phyloP scores from a whole-genome alignment of 2,329 filamentous ascomycete genomes.

The Ascochyta rabiei region DNA sequence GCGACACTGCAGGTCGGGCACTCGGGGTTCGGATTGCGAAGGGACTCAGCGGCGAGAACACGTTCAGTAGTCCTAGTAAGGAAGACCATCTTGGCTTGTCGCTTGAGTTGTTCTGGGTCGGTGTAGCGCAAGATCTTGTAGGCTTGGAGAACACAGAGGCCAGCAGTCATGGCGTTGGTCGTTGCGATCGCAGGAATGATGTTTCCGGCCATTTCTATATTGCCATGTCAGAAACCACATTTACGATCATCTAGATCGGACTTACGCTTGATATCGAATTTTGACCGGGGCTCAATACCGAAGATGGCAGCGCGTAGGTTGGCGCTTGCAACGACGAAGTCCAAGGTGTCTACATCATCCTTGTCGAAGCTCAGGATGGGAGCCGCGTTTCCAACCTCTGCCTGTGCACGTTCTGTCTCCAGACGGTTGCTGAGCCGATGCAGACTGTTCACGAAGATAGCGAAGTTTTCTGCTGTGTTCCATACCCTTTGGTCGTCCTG shows the following conservation, averaged over 20 bases:
- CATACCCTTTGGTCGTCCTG: slow-evolving; percentile 76
- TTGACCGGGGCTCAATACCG: slow-evolving; percentile 83
- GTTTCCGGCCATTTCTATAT: slow-evolving; percentile 90
- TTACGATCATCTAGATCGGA: not conserved
- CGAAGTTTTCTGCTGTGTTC: slow-evolving; percentile 82
- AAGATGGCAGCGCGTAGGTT: slow-evolving; percentile 92
- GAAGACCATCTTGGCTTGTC: slow-evolving; percentile 82
- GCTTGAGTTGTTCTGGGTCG: slow-evolving; percentile 57
- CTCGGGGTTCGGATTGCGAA: slow-evolving; percentile 72
- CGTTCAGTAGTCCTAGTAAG: slow-evolving; percentile 70
- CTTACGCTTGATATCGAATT: slow-evolving; percentile 88
- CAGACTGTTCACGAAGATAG: slow-evolving; percentile 85
- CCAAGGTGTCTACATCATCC: slow-evolving; percentile 91
- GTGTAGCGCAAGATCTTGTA: slow-evolving; percentile 78
- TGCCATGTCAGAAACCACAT: slow-evolving; percentile 7
- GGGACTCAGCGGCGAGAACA: slow-evolving; percentile 61
- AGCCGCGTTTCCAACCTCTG: slow-evolving; percentile 53
- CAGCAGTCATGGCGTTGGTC: slow-evolving; percentile 94
- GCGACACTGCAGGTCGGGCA: slow-evolving; percentile 84
- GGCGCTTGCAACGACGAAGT: slow-evolving; percentile 89
- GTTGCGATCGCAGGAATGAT: slow-evolving; percentile 99
- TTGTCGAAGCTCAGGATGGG: slow-evolving; percentile 90
- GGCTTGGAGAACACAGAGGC: slow-evolving; percentile 87
- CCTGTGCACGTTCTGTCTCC: slow-evolving; percentile 64
- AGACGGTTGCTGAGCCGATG: slow-evolving; percentile 76